Evolutionary conservation across 2,329 filamentous ascomycete genomes (phyloP), one percentile per base, ranked within the genome.

Genomic region (Fusarium pseudograminearum): DNA sequence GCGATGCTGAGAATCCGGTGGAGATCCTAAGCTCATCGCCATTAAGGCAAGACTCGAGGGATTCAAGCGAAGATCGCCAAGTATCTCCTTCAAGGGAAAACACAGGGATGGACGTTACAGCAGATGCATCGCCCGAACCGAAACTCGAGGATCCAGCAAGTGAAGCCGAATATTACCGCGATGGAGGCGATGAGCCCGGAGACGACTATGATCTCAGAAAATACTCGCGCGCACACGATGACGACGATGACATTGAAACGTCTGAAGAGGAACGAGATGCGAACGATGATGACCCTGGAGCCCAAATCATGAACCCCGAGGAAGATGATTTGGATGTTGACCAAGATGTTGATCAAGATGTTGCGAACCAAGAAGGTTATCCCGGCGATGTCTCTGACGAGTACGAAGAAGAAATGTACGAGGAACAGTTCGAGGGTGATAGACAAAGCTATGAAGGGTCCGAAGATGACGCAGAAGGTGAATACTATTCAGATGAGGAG

Each of bases 131-230:
- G 22, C 48, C 54, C 5, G 62, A 67, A n/a, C 51, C 53, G 30
- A 58, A 30, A 33, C 54, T 65, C 3, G 67, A 67, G 30, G 54
- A 67, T 18, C 52, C 50, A 24, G 61, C 50, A n/a, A 70, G 63
- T 42, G 73, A 73, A 57, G 65, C 65, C 44, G 74, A 74, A 11
- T 58, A 65, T 46, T 67, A 73, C 46, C 65, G 64, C 22, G 73
- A 78, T 52, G 74, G 71, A 20, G 72, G 73, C 3, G 76, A 78
- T 18, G 57, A 74, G 22, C 67, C 72, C 36, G 78, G 78, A 15
- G 77, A 79, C 33, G 78, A 79, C 57, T 79, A 79, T 28, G 77
- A 79, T 46, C 65, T 79, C 30, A 65, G 77, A 48, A 78, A 78
- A 40, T 79, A 79, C 56, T 75, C 76, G 46, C 66, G 69, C 41